These are phyloP conservation scores for Ajuga reptans DNA, from an alignment of 305 asterid genomes.

Conservation along the genomic window DNA sequence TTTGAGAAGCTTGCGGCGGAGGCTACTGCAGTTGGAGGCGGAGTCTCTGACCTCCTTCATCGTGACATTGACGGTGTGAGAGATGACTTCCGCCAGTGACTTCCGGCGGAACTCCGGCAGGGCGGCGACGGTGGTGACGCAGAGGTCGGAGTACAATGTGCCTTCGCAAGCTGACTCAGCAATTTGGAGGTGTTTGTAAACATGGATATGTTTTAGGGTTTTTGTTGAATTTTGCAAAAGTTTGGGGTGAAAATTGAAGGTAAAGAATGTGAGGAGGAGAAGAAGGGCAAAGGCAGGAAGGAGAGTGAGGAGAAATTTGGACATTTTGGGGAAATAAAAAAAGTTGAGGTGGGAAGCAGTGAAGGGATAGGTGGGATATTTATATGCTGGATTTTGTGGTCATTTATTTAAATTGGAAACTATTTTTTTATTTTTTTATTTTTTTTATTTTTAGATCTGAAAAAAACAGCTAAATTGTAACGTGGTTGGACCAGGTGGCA, in stretches of 20 bases:
- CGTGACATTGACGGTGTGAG: conserved; percentile 56
- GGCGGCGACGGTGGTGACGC: conserved; percentile 54
- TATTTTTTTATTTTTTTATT: not conserved
- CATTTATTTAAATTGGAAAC: not conserved
- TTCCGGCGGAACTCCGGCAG: conserved; percentile 52
- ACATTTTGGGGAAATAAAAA: conserved; percentile 20
- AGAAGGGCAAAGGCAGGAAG: conserved; percentile 24
- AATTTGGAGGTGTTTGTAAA: conserved; percentile 38
- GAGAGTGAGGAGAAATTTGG: conserved; percentile 24
- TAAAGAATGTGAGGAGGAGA: conserved; percentile 24
- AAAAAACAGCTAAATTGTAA: not conserved
- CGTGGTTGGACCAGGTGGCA: conserved; percentile 12
- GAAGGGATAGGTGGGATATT: conserved; percentile 19
- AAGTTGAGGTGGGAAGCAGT: not conserved
- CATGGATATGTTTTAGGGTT: conserved; percentile 30
- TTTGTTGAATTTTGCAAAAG: not conserved
- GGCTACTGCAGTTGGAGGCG: conserved; percentile 41
- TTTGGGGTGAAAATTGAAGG: conserved; percentile 19
- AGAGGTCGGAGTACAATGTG: conserved; percentile 58
- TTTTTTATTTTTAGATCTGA: not conserved
- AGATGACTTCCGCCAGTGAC: conserved; percentile 60
- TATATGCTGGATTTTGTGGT: conserved; percentile 6
- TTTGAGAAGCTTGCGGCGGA: conserved; percentile 42
- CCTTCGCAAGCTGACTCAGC: conserved; percentile 55
- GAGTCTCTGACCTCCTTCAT: conserved; percentile 49